Base-by-base conservation (phyloP, 2,329 filamentous ascomycete species). In the Ramichloridium luteum region DNA sequence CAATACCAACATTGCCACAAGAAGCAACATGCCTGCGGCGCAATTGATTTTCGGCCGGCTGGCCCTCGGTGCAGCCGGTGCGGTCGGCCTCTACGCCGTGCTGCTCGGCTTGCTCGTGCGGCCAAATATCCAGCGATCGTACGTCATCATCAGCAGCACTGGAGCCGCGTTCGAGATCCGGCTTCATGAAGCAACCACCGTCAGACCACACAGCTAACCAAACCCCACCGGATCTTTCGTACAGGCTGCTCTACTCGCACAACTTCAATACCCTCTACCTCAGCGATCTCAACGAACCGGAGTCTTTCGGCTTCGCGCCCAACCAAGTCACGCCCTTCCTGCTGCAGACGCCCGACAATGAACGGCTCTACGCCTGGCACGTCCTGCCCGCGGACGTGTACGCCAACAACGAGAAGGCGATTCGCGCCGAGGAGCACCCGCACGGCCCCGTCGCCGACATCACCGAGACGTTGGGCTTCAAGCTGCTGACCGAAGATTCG, bases 251-350 rank as follows among this genome's bases (percentile, higher is more conserved):
- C 4, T 98, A 96, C 54, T 76, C 79, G 16, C 79, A 96, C 57
- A 80, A 79, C 39, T 55, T 93, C 44, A 77, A 78, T 77, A 3
- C 65, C 72, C 3, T 73, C 69, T 53, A 85, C 73, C 72, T 42
- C n/a, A 85, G 74, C 70, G 67, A 78, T 43, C 55, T 86, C 26
- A 72, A 84, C 39, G 66, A 75, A 37, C 82, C 85, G 0, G 80
- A 93, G 52, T 69, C 71, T 43, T 93, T 84, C 67, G 86, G 86
- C 0, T 94, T 93, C 56, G 74, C 82, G 32, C 80, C 74, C 51
- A 84, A 85, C 45, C 88, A 96, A 59, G 80, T 93, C 3, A 85
- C 83, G 4, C 81, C 88, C 0, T 94, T 96, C 54, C 74, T 72
- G 28, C 59, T 96, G 22, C 61, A 59, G 3, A 90, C 84, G 0